Evolutionary conservation across 139 green algal species (phyloP).

Genomic region (Astrephomene gubernaculifera): DNA sequence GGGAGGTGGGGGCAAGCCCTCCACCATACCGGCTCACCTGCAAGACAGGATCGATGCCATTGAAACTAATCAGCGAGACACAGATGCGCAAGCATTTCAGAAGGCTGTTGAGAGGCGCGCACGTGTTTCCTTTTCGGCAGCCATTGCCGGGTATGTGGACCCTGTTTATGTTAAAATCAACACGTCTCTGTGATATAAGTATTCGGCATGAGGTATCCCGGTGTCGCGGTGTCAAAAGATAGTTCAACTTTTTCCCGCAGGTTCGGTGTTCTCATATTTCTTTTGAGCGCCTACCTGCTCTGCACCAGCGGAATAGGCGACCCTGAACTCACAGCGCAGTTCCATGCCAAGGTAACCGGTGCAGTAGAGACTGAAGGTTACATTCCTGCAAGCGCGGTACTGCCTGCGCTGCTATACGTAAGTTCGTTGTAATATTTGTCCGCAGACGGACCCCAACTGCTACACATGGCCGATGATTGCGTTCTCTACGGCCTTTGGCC

Average conservation of each 20-base stretch:
- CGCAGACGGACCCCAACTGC: slow-evolving; percentile 28
- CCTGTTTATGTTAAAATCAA: too few species aligned
- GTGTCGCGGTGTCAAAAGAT: neutral
- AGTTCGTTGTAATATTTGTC: too few species aligned
- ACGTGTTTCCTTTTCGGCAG: slow-evolving; percentile 15
- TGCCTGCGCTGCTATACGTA: too few species aligned
- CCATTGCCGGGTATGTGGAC: slow-evolving; percentile 31
- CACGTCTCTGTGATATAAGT: neutral
- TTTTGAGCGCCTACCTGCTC: neutral
- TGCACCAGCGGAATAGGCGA: slow-evolving; percentile 27
- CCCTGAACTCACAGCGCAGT: slow-evolving; percentile 25
- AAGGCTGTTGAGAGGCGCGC: slow-evolving; percentile 35
- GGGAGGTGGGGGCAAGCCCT: slow-evolving; percentile 23
- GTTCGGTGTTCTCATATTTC: slow-evolving; percentile 25
- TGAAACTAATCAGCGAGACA: slow-evolving; percentile 36
- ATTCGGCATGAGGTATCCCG: neutral
- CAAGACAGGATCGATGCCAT: slow-evolving; percentile 46
- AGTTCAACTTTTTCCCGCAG: neutral
- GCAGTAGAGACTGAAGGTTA: too few species aligned
- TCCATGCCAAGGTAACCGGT: slow-evolving; percentile 17
- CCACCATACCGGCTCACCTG: slow-evolving; percentile 12
- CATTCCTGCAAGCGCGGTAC: too few species aligned
- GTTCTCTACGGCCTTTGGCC: slow-evolving; percentile 52
- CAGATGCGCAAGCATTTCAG: slow-evolving; percentile 37
- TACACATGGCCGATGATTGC: slow-evolving; percentile 55